These are phyloP conservation scores for Suillus cothurnatus DNA, from an alignment of 768 basidiomycete species.

Conservation along the genomic window DNA sequence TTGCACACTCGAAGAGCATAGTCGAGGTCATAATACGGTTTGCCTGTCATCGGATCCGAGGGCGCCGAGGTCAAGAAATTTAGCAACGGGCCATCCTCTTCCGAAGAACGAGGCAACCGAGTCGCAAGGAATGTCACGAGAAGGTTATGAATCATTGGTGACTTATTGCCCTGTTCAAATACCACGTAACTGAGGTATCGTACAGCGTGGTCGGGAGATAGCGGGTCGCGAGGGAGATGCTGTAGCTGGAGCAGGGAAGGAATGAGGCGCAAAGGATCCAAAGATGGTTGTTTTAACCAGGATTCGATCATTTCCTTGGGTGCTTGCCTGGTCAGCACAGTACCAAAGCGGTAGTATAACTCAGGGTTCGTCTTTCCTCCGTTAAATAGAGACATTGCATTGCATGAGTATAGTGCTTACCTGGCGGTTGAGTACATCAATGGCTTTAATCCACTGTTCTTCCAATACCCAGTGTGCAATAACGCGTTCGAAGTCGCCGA, in stretches of 20 bases:
- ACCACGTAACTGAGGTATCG: slow-evolving; percentile 87
- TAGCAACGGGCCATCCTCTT: slow-evolving; percentile 78
- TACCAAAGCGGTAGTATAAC: slow-evolving; percentile 90
- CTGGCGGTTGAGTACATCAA: slow-evolving; percentile 89
- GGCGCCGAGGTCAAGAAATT: slow-evolving; percentile 85
- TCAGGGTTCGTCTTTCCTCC: slow-evolving; percentile 70
- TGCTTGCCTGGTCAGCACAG: slow-evolving; percentile 82
- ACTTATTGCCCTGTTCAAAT: slow-evolving; percentile 78
- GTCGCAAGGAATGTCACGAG: slow-evolving; percentile 85
- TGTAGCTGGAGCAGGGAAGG: slow-evolving; percentile 87
- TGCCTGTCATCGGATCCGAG: slow-evolving; percentile 76
- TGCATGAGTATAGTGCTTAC: slow-evolving; percentile 40
- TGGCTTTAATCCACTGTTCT: slow-evolving; percentile 89
- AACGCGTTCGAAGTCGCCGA: slow-evolving; percentile 83
- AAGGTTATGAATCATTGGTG: slow-evolving; percentile 90
- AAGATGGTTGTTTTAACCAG: slow-evolving; percentile 80
- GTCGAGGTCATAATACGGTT: slow-evolving; percentile 95
- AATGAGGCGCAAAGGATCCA: slow-evolving; percentile 84
- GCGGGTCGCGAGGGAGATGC: slow-evolving; percentile 67
- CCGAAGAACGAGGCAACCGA: slow-evolving; percentile 43
- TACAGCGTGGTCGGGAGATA: slow-evolving; percentile 83
- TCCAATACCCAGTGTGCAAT: slow-evolving; percentile 92
- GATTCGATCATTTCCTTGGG: slow-evolving; percentile 92
- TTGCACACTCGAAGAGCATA: slow-evolving; percentile 95
- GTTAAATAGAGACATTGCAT: slow-evolving; percentile 9